phyloP scores from a whole-genome alignment of 129 eudicot genomes.

The carrot (Daucus carota) region DH1_v3.0 NC_030388.2:24050501-24051000 shows the following conservation, averaged over 20 bases:
- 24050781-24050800: constrained; percentile 96
- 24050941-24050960: not conserved
- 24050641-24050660: not conserved
- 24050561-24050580: no score
- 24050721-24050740: constrained; percentile 98
- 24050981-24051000: not conserved
- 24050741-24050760: constrained; percentile 97
- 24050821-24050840: constrained; percentile 96
- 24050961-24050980: not conserved
- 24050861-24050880: constrained; percentile 83
- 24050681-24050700: constrained; percentile 87
- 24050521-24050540: no score
- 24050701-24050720: constrained; percentile 86
- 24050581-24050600: no score
- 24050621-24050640: no score
- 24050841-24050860: constrained; percentile 97
- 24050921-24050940: constrained; percentile 39
- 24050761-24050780: constrained; percentile 89
- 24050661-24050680: constrained; percentile 93
- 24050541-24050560: no score
- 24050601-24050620: no score
- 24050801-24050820: constrained; percentile 98
- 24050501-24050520: no score
- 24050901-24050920: constrained; percentile 85
- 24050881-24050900: constrained; percentile 95